phyloP scores from a whole-genome alignment of 768 basidiomycete genomes.

The Myochromella boudieri region DNA sequence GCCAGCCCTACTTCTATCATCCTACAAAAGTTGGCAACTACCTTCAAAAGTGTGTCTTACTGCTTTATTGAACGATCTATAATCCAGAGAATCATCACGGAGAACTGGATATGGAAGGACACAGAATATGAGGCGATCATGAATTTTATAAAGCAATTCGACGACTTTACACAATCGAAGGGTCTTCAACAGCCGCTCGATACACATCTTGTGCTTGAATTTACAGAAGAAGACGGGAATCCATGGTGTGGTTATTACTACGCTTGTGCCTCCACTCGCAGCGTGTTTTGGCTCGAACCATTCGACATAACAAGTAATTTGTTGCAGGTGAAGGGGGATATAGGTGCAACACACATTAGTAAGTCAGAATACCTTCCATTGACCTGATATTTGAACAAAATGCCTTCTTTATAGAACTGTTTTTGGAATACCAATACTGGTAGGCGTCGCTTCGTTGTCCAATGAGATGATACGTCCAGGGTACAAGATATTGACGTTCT shows the following conservation, averaged over 20 bases:
- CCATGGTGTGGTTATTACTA: conserved; percentile 15
- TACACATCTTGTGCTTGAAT: conserved; percentile 5
- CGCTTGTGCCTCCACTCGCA: conserved; percentile 5
- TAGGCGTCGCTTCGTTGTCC: not conserved
- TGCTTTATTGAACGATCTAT: not conserved
- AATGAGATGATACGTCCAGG: not conserved
- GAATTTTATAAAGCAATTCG: conserved; percentile 1
- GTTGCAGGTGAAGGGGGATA: conserved; percentile 1
- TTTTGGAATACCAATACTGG: conserved; percentile 13
- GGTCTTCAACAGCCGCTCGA: conserved; percentile 9
- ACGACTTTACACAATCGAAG: conserved; percentile 2
- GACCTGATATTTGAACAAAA: not conserved
- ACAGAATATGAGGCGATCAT: not conserved
- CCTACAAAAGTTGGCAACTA: not conserved
- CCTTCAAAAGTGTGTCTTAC: not conserved
- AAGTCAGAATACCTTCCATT: not conserved
- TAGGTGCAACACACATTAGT: conserved; percentile 9
- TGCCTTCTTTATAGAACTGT: conserved; percentile 5
- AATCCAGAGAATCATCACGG: conserved; percentile 7
- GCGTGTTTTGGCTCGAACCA: conserved; percentile 13
- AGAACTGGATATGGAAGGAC: conserved; percentile 10
- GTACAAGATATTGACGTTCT: not conserved
- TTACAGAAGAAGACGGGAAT: not conserved
- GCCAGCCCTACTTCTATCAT: conserved; percentile 14
- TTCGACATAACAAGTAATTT: not conserved